These are phyloP conservation scores for Suillus paluster DNA, from an alignment of 768 basidiomycete species.

Conservation along the genomic window DNA sequence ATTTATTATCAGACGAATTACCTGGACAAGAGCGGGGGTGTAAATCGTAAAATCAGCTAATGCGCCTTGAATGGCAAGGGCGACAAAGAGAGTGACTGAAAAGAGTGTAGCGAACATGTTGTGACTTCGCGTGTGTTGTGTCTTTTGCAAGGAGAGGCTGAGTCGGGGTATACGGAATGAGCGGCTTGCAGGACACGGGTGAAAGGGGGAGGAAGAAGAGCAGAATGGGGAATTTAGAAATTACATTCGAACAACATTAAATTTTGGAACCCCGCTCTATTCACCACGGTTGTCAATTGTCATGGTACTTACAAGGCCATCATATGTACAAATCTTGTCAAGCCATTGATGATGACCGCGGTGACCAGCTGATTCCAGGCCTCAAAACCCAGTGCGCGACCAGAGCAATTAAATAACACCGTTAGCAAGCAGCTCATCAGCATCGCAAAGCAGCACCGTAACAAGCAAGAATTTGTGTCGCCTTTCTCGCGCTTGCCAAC, in stretches of 20 bases:
- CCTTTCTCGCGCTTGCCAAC: no score
- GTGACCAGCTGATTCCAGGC: no score
- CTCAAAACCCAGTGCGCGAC: no score
- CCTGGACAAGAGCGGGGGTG: slow-evolving; percentile 59
- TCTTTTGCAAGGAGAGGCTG: background rate
- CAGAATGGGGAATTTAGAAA: background rate
- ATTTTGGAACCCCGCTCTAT: background rate
- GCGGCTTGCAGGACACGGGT: background rate
- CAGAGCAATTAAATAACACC: no score
- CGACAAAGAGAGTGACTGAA: slow-evolving; percentile 69
- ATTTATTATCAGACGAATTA: slow-evolving; percentile 22
- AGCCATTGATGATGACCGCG: no score
- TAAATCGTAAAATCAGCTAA: slow-evolving; percentile 57
- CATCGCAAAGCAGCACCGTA: no score
- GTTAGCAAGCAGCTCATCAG: no score
- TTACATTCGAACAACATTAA: background rate
- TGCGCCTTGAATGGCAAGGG: slow-evolving; percentile 54
- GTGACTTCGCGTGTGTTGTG: background rate
- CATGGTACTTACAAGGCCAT: background rate
- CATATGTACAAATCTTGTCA: background rate
- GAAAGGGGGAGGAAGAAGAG: background rate
- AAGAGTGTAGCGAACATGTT: slow-evolving; percentile 82
- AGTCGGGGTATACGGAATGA: background rate
- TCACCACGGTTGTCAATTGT: background rate
- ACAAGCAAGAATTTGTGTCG: no score